Evolutionary conservation across 2,329 filamentous ascomycete genomes (phyloP).

Genomic region (Seiridium cupressi): DNA sequence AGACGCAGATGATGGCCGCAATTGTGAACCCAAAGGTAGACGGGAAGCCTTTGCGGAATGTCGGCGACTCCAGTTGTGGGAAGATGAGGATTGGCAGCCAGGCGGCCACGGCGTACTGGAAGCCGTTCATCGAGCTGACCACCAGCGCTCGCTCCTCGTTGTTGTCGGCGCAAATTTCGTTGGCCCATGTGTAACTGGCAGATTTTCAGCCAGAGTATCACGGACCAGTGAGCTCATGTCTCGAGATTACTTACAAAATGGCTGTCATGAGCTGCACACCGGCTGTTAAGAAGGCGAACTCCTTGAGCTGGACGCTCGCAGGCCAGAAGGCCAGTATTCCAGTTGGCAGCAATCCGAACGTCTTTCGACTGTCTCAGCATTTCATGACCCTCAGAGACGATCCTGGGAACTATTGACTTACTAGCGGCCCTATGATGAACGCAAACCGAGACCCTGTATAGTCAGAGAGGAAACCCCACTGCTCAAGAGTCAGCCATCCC

Average conservation of each 20-base stretch:
- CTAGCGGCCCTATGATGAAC: conserved; percentile 4
- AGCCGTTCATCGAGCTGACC: conserved; percentile 6
- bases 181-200: conserved; percentile 6
- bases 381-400: too few species aligned
- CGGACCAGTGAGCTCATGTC: background rate
- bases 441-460: conserved; percentile 1
- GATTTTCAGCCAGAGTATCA: background rate
- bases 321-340: conserved; percentile 7
- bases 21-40: conserved; percentile 5
- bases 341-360: background rate
- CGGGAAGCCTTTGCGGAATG: conserved; percentile 3
- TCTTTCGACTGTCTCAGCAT: background rate
- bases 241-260: conserved; percentile 2
- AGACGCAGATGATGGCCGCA: conserved; percentile 1
- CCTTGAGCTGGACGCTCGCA: background rate
- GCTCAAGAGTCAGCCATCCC: background rate
- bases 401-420: background rate
- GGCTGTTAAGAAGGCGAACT: background rate
- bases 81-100: conserved; percentile 9
- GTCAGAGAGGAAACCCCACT: conserved; percentile 8
- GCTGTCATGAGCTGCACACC: conserved; percentile 7
- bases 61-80: conserved; percentile 1
- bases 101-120: conserved; percentile 7
- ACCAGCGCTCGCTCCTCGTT: conserved; percentile 8
- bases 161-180: conserved; percentile 8